These are phyloP conservation scores for Eimeria necatrix DNA, from an alignment of 169 alveolate species.

Conservation along the genomic window DNA sequence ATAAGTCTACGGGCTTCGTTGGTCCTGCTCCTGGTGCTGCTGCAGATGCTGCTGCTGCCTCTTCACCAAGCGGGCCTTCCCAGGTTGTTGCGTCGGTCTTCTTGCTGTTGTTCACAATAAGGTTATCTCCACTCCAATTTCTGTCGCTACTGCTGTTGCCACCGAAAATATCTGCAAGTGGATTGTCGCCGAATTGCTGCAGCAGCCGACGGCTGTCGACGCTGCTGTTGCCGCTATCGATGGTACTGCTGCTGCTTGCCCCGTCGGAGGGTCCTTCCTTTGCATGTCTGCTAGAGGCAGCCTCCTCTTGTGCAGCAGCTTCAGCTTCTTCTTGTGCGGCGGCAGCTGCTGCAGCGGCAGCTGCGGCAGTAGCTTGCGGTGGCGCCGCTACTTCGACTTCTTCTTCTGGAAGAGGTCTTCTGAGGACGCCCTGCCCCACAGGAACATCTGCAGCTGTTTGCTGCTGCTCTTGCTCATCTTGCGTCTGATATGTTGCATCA, in stretches of 20 bases:
- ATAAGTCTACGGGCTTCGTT: background rate
- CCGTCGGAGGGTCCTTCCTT: background rate
- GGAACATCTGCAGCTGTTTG: background rate
- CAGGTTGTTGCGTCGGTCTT: background rate
- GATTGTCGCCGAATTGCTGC: background rate
- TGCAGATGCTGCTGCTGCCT: background rate
- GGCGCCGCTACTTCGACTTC: constrained; percentile 10
- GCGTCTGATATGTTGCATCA: background rate
- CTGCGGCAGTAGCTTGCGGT: background rate
- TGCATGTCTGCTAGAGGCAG: background rate
- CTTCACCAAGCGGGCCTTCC: background rate
- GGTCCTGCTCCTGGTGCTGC: background rate
- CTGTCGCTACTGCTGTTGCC: background rate
- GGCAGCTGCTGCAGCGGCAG: constrained; percentile 12
- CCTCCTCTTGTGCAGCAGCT: background rate
- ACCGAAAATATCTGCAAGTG: background rate
- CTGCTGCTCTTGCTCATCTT: background rate
- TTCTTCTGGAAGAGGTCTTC: constrained; percentile 25
- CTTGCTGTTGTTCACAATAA: constrained; percentile 1
- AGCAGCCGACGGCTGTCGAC: background rate
- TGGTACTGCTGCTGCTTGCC: background rate
- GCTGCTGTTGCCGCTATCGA: background rate
- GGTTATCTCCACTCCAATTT: background rate
- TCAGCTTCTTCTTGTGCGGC: constrained; percentile 2
- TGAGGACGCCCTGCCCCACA: background rate